Conservation (phyloP, 345 rosid genomes). For the Acer saccharum region DNA sequence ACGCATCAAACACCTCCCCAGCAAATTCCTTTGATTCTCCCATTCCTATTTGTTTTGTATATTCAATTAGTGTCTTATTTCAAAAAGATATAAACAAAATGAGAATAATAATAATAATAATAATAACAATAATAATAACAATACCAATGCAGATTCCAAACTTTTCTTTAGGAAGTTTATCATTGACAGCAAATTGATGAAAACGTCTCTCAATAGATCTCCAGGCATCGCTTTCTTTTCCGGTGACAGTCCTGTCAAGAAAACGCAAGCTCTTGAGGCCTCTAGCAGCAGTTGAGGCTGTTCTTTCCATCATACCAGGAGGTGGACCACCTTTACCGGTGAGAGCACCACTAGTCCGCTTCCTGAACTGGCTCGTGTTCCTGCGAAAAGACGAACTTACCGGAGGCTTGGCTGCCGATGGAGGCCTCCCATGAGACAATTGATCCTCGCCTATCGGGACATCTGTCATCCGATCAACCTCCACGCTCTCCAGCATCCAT, state of each 20-base stretch:
- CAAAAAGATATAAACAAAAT: no score
- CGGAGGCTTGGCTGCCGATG: constrained; percentile 5
- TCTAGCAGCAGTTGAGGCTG: constrained; percentile 63
- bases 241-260: constrained; percentile 71
- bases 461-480: constrained; percentile 54
- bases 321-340: not conserved
- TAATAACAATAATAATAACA: not conserved
- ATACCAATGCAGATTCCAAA: constrained; percentile 84
- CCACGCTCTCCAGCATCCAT: constrained; percentile 69
- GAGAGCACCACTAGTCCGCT: not conserved
- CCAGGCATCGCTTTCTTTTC: constrained; percentile 86
- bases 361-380: constrained; percentile 33
- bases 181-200: constrained; percentile 59
- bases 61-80: no score
- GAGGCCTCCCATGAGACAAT: not conserved
- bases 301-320: constrained; percentile 36
- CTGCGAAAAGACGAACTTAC: constrained; percentile 38
- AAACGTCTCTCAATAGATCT: constrained; percentile 76
- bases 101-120: not conserved
- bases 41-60: constrained; percentile 47
- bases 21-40: constrained; percentile 91
- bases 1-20: constrained; percentile 68
- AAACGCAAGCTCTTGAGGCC: constrained; percentile 83
- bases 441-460: constrained; percentile 31
- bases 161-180: constrained; percentile 57